Evolutionary conservation across 495 filamentous ascomycete species (phyloP).

Genomic region (Thozetella sp.): DNA sequence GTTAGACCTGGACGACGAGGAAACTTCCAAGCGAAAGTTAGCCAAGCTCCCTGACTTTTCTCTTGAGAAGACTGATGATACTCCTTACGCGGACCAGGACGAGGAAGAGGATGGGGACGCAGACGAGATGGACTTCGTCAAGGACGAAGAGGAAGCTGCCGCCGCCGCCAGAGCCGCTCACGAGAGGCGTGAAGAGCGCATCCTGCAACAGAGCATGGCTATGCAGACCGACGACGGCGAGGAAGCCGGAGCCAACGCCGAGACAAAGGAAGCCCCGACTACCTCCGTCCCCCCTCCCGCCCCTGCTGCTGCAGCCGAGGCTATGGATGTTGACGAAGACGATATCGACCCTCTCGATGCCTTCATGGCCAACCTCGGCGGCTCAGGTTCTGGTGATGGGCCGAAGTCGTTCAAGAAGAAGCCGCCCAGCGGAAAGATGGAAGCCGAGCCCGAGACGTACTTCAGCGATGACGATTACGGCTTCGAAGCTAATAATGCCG

Average conservation of each 20-base stretch:
- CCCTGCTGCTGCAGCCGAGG: constrained; percentile 40
- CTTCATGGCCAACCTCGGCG: constrained; percentile 82
- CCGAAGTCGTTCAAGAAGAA: constrained; percentile 43
- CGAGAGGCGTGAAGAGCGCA: constrained; percentile 50
- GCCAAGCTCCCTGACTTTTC: constrained; percentile 82
- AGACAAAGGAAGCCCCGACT: neutral
- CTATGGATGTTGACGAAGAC: constrained; percentile 72
- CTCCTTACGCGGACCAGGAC: constrained; percentile 58
- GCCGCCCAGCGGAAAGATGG: constrained; percentile 37
- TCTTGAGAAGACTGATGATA: constrained; percentile 60
- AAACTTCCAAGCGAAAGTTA: constrained; percentile 80
- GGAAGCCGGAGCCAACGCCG: neutral
- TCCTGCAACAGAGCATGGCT: constrained; percentile 48
- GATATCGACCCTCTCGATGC: constrained; percentile 86
- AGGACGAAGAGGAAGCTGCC: constrained; percentile 86
- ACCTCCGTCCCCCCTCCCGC: neutral
- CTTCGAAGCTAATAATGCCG: constrained; percentile 71
- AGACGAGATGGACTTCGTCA: constrained; percentile 75
- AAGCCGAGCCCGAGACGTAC: constrained; percentile 76
- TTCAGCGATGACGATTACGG: constrained; percentile 82
- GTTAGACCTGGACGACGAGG: constrained; percentile 86
- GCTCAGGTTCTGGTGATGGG: constrained; percentile 17
- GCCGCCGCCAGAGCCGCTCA: constrained; percentile 77
- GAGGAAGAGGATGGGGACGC: constrained; percentile 62
- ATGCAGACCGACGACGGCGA: constrained; percentile 49